These are phyloP conservation scores for Pichia sp. DNA, from an alignment of 1,139 yeast species.

Conservation along the genomic window DNA sequence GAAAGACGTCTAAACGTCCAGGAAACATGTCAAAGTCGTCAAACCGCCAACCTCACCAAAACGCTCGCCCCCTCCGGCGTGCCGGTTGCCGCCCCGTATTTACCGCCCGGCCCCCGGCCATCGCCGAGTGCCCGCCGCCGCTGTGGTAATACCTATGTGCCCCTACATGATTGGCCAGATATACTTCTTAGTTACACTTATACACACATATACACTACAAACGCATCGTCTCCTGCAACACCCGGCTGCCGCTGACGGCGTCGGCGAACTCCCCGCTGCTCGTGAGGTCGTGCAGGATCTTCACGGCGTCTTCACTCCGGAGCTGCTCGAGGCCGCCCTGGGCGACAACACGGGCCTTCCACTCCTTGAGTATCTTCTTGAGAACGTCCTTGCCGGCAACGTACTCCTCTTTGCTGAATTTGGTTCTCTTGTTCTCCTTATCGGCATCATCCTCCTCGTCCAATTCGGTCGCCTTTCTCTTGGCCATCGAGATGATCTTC, in stretches of 20 bases:
- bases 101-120: too few species aligned
- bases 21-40: too few species aligned
- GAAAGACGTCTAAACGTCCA: too few species aligned
- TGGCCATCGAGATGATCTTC: constrained; percentile 91
- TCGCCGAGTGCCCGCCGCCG: too few species aligned
- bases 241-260: constrained; percentile 19
- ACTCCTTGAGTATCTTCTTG: constrained; percentile 53
- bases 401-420: constrained; percentile 55
- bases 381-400: constrained; percentile 54
- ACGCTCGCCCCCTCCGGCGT: too few species aligned
- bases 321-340: constrained; percentile 36
- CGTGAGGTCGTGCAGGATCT: constrained; percentile 39
- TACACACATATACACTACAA: too few species aligned
- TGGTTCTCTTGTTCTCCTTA: constrained; percentile 37
- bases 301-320: constrained; percentile 39
- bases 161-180: too few species aligned
- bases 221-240: constrained; percentile 22
- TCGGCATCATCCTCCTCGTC: constrained; percentile 59
- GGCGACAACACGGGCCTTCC: constrained; percentile 53
- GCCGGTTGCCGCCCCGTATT: too few species aligned
- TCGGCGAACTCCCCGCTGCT: constrained; percentile 21
- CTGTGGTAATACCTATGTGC: too few species aligned
- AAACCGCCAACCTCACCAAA: too few species aligned
- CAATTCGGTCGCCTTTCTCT: constrained; percentile 85
- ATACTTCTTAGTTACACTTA: too few species aligned